A percentile compares a stretch with the other conserved stretches of the same genome.
Conservation (phyloP, 371 early-diverging fungal species). For the Syncephalastrum racemosum region DNA sequence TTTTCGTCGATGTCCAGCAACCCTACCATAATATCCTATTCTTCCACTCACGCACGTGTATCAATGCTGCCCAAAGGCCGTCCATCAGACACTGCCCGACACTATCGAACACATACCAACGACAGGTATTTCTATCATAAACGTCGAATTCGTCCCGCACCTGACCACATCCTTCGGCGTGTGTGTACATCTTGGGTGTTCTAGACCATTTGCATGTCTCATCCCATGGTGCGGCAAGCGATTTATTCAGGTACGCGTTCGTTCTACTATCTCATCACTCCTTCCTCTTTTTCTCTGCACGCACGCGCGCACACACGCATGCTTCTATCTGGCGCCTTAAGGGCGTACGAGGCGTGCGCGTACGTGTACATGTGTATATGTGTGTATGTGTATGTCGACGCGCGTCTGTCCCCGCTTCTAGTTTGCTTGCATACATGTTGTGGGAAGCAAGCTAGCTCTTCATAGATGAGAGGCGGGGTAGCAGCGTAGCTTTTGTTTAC, state of each 20-base stretch:
- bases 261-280: background rate
- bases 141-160: slow-evolving; percentile 10
- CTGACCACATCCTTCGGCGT: slow-evolving; percentile 14
- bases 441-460: no score
- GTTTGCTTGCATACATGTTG: slow-evolving; percentile 2
- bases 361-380: background rate
- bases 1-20: background rate
- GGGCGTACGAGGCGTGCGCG: background rate
- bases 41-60: slow-evolving; percentile 1
- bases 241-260: slow-evolving; percentile 62
- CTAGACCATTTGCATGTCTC: slow-evolving; percentile 64
- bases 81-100: slow-evolving; percentile 75
- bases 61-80: slow-evolving; percentile 32
- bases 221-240: slow-evolving; percentile 68
- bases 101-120: slow-evolving; percentile 77
- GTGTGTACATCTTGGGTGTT: background rate
- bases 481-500: slow-evolving; percentile 8
- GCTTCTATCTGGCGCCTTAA: background rate
- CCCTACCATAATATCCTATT: background rate
- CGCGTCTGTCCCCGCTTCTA: background rate
- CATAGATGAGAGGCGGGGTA: background rate
- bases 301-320: background rate
- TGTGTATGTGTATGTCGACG: background rate
- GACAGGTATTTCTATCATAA: slow-evolving; percentile 44
- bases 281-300: slow-evolving; percentile 1